Conservation (phyloP, 192 early-diverging fungal genomes). For the Paraglomus brasilianum region DNA sequence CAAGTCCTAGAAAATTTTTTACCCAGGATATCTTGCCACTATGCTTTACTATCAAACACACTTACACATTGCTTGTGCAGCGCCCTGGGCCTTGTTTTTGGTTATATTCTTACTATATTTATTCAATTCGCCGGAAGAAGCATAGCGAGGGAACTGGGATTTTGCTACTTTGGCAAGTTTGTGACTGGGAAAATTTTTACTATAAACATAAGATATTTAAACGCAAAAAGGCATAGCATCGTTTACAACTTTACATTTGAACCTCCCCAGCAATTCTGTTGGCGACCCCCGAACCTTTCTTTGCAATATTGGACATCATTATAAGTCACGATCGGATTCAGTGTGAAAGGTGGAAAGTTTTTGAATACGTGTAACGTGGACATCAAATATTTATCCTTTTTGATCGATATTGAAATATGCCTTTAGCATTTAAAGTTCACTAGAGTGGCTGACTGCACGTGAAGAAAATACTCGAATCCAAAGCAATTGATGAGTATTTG, state of each 20-base stretch:
- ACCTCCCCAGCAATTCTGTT: constrained; percentile 13
- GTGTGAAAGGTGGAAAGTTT: no score
- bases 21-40: no score
- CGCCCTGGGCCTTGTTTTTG: constrained; percentile 91
- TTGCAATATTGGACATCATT: constrained; percentile 23
- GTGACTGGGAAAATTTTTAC: constrained; percentile 5
- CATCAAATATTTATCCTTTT: no score
- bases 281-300: constrained; percentile 10
- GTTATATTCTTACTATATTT: constrained; percentile 87
- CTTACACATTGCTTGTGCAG: constrained; percentile 96
- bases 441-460: no score
- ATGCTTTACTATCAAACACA: constrained; percentile 3
- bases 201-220: background rate
- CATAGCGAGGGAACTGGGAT: constrained; percentile 31
- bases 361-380: no score
- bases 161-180: constrained; percentile 23
- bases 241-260: constrained; percentile 17
- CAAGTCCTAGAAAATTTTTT: no score
- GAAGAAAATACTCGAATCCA: no score
- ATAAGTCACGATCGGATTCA: background rate
- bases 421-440: no score
- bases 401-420: no score
- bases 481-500: no score
- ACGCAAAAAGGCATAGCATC: background rate
- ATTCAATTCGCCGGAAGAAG: constrained; percentile 62